Conservation (phyloP, 2,329 filamentous ascomycete species). For the Cordyceps pruinosa region DNA sequence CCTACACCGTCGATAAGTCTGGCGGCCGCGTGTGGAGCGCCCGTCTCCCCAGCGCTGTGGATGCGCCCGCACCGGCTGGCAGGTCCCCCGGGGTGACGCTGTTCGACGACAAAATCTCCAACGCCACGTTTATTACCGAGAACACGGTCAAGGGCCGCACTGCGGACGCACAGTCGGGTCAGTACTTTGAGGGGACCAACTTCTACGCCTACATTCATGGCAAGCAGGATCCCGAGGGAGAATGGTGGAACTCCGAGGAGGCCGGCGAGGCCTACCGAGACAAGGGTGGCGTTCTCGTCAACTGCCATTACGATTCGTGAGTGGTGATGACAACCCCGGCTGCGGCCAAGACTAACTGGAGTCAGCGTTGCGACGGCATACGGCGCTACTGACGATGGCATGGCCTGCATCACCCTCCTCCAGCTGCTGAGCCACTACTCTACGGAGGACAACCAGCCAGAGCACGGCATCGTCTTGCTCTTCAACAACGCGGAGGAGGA, state of each 20-base stretch:
- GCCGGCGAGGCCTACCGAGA: slow-evolving; percentile 41
- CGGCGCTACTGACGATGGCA: slow-evolving; percentile 89
- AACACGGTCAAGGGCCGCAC: slow-evolving; percentile 16
- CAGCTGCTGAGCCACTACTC: slow-evolving; percentile 87
- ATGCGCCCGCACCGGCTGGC: neutral
- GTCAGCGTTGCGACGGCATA: slow-evolving; percentile 78
- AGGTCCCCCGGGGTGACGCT: slow-evolving; percentile 48
- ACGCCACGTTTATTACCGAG: slow-evolving; percentile 57
- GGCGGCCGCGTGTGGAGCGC: slow-evolving; percentile 25
- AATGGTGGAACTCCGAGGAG: slow-evolving; percentile 59
- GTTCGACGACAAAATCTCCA: slow-evolving; percentile 73
- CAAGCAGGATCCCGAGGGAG: slow-evolving; percentile 60
- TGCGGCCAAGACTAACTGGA: slow-evolving; percentile 11
- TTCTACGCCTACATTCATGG: slow-evolving; percentile 88
- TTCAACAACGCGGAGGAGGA: slow-evolving; percentile 97
- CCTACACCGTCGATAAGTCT: slow-evolving; percentile 35
- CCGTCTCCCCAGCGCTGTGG: neutral
- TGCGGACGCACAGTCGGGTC: slow-evolving; percentile 32
- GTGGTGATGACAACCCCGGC: slow-evolving; percentile 16
- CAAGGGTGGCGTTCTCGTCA: slow-evolving; percentile 78
- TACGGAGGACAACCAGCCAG: slow-evolving; percentile 60
- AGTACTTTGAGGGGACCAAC: slow-evolving; percentile 91
- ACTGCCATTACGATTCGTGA: slow-evolving; percentile 81
- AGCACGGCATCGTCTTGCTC: slow-evolving; percentile 72
- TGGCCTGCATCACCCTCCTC: slow-evolving; percentile 78